A percentile compares a stretch with the other conserved stretches of the same genome.
These are phyloP conservation scores for Isabelozyma pseudorhagii DNA, from an alignment of 805 yeast species.

Conservation along the genomic window DNA sequence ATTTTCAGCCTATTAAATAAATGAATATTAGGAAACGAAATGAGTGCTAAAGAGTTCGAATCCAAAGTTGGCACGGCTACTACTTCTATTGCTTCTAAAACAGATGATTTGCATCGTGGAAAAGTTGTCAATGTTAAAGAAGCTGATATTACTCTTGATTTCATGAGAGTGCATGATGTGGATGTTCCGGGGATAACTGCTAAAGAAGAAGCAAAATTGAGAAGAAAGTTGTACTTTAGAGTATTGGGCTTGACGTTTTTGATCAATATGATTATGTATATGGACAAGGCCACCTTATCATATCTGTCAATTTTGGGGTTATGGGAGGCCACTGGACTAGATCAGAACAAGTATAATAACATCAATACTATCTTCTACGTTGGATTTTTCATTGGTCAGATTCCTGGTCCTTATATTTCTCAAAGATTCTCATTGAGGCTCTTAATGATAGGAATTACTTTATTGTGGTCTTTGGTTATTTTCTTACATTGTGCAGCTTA, in stretches of 20 bases:
- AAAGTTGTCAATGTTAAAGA: constrained; percentile 19
- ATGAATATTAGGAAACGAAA: background rate
- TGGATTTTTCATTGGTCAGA: constrained; percentile 49
- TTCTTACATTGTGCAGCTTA: constrained; percentile 45
- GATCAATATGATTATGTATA: constrained; percentile 38
- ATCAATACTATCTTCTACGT: constrained; percentile 52
- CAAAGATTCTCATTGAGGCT: constrained; percentile 43
- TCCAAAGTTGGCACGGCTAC: background rate
- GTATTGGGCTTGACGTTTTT: constrained; percentile 31
- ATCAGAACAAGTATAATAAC: constrained; percentile 43
- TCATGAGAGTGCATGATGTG: constrained; percentile 30
- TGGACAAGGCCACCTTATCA: constrained; percentile 51
- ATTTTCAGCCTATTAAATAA: too few relatives aligned
- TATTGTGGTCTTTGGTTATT: constrained; percentile 45
- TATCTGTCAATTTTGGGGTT: constrained; percentile 48
- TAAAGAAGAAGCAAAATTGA: constrained; percentile 36
- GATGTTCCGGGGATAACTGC: constrained; percentile 37
- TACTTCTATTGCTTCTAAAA: background rate
- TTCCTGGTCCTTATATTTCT: constrained; percentile 37
- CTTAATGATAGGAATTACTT: constrained; percentile 32
- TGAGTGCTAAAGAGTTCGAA: background rate
- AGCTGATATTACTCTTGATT: constrained; percentile 37
- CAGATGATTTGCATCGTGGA: background rate
- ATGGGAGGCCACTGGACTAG: constrained; percentile 44
- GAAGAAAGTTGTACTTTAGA: constrained; percentile 21